Base-by-base conservation (phyloP, 1,139 yeast genomes). In the Candida frijolesensis region DNA sequence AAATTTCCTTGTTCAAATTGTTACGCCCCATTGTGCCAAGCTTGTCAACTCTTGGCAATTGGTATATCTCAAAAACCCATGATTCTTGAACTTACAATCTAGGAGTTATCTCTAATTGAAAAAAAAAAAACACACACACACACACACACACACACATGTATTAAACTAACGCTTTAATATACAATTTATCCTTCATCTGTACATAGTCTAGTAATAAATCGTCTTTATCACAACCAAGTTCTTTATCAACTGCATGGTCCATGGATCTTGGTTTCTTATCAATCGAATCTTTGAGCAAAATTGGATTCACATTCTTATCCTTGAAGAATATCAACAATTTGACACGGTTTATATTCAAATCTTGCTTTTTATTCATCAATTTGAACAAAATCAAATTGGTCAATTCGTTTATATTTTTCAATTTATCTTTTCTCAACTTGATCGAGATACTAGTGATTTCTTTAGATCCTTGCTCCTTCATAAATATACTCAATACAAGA, bases 61-160 rank as follows among this genome's bases (percentile, higher is more conserved):
- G 34, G 91, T 73, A 58, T 84, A 79, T 52, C 97, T 78, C n/a
- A 92, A 94, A 58, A 92, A 89, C 27, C 91, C 73, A 61, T 91
- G 96, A 54, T 78, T 78, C 62, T 86, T 83, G 54, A 86, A 77
- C 34, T 69, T 71, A 19, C 22, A 19, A 19, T 19, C 4, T 19
- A 19, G 22, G 22, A 4, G 22, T 19, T 19, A 19, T 19, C 22
- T 3, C 22, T 19, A 19, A 19, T 19, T 19, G 22, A 19, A 19
- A 19, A 19, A 19, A 19, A 19, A n/a, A n/a, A n/a, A n/a, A n/a
- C n/a, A n/a, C n/a, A n/a, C n/a, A n/a, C n/a, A n/a, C n/a, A n/a
- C n/a, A n/a, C n/a, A n/a, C n/a, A n/a, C n/a, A 4, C 22, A 19
- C 22, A 19, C 22, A 19, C 4, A 19, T 37, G 4, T 42, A 40